phyloP scores from a whole-genome alignment of 2,329 filamentous ascomycete species.

The Ophiognomonia clavigignenti-juglandacearum region DNA sequence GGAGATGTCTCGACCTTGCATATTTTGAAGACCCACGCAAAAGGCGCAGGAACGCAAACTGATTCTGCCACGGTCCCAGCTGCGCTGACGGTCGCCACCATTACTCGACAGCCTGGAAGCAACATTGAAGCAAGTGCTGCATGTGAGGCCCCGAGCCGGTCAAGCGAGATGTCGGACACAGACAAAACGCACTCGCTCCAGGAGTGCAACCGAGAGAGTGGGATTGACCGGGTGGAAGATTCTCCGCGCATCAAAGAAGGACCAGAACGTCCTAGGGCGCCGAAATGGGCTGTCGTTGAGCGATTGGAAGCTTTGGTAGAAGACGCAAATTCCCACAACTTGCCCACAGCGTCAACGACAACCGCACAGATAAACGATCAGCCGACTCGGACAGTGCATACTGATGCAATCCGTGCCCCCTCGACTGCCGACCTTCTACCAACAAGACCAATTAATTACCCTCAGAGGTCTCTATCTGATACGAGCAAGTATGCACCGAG shows the following conservation, averaged over 20 bases:
- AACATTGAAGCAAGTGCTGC: too few species aligned
- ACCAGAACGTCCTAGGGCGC: conserved; percentile 7
- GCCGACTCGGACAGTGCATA: neutral
- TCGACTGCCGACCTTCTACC: neutral
- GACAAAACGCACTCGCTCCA: neutral
- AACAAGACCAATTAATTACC: neutral
- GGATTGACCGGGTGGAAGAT: conserved; percentile 12
- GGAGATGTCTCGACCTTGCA: neutral
- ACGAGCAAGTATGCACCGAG: neutral
- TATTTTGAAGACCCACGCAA: too few species aligned
- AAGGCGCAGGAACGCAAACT: too few species aligned
- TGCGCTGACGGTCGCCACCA: too few species aligned
- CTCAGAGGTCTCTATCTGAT: neutral
- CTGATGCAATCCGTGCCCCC: neutral
- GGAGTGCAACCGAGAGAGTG: neutral
- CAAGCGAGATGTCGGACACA: conserved; percentile 60
- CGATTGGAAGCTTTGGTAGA: conserved; percentile 10
- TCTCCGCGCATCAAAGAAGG: neutral
- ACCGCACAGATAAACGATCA: neutral
- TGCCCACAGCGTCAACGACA: neutral
- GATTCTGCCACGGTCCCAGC: too few species aligned
- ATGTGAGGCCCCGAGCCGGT: too few species aligned
- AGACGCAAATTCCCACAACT: neutral
- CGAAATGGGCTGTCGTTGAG: conserved; percentile 9
- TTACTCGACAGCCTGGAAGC: too few species aligned